Evolutionary conservation across 2,329 filamentous ascomycete genomes (phyloP), one percentile per base, ranked within the genome.

Genomic region (Emmonsiellopsis sp.): DNA sequence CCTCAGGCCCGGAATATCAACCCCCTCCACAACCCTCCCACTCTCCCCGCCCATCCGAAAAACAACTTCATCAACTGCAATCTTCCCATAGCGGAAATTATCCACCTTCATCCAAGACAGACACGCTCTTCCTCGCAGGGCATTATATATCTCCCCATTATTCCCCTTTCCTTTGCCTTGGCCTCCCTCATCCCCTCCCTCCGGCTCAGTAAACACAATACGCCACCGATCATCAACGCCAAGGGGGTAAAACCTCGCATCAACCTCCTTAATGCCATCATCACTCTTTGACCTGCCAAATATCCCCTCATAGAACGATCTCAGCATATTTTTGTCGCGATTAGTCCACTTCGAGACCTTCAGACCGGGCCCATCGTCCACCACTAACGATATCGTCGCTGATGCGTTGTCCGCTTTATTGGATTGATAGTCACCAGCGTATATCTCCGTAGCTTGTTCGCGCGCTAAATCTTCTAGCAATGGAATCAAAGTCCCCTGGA

Each of bases 301-400:
- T 13, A 35, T 30, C 13, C 44, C 20, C 30, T 15, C 13, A 9
- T 52, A 10, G n/a, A 37, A 54, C 11, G 53, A 2, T 20, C 52
- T 26, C 13, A 34, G 20, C 30, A 54, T 50, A 52, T 41, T 15
- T 7, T 41, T 50, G 9, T 48, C 53, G 20, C 38, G 9, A 34
- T 42, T 54, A 6, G 30, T 45, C 53, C 53, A 54, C 10, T 45
- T 41, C 2, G 15, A 1, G 35, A 54, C 40, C 26, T 52, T 54
- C 1, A 54, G 40, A 9, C 53, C 53, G 10, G 53, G 53, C n/a
- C 53, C 48, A 16, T 50, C 49, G 26, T 54, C 53, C n/a, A 54
- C 15, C 8, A 37, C 31, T 7, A 54, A 49, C 6, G 30, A n/a
- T 7, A 54, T 32, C 10, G 31, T 30, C 13, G 52, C 48, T 1